A percentile compares a stretch with the other conserved stretches of the same genome.
phyloP scores from a whole-genome alignment of 2,329 filamentous ascomycete species.

The Albifimbria verrucaria region DNA sequence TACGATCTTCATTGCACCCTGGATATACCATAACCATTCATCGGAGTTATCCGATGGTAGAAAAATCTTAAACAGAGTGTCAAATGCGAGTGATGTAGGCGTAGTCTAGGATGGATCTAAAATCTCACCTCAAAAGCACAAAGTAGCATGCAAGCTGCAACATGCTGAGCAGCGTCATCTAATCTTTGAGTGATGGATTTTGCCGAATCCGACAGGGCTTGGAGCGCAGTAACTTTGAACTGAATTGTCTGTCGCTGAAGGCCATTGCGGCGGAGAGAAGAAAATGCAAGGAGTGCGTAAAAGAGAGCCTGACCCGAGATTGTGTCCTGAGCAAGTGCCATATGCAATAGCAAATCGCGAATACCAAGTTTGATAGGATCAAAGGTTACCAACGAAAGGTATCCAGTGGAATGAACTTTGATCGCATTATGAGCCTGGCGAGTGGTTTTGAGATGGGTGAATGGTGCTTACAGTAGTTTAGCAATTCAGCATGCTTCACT shows the following conservation, averaged over 20 bases:
- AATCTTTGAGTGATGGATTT: not conserved
- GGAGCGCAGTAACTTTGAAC: conserved; percentile 14
- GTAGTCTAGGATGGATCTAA: no score
- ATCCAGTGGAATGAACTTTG: conserved; percentile 9
- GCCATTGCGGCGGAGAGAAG: conserved; percentile 12
- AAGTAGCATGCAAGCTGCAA: conserved; percentile 17
- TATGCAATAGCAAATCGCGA: conserved; percentile 10
- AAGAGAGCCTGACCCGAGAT: conserved; percentile 10
- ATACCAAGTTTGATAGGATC: not conserved
- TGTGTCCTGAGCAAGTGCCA: conserved; percentile 3
- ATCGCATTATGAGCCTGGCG: not conserved
- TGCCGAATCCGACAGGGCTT: conserved; percentile 5
- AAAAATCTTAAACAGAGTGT: conserved; percentile 5
- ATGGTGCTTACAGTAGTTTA: conserved; percentile 13
- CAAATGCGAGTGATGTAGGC: not conserved
- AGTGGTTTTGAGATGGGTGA: not conserved
- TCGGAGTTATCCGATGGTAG: conserved; percentile 12
- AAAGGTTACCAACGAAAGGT: conserved; percentile 12
- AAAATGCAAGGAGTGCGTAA: conserved; percentile 12
- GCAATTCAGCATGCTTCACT: conserved; percentile 5
- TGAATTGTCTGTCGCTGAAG: conserved; percentile 5
- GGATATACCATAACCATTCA: conserved; percentile 16
- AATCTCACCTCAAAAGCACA: conserved; percentile 16
- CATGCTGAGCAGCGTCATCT: conserved; percentile 11
- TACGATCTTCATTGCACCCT: conserved; percentile 14